phyloP scores from a whole-genome alignment of 768 basidiomycete species.

The Suillus subaureus region DNA sequence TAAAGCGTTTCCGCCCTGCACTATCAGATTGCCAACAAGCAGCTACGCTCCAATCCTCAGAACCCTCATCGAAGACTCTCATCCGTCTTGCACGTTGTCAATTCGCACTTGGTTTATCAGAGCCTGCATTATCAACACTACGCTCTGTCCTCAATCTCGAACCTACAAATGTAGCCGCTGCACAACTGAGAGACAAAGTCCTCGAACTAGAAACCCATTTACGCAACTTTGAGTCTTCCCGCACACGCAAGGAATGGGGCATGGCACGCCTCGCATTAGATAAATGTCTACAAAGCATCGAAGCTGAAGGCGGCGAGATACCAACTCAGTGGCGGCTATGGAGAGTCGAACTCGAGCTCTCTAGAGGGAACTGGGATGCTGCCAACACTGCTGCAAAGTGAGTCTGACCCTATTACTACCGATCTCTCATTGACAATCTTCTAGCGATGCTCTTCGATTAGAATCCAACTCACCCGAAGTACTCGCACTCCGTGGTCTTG shows the following conservation, averaged over 20 bases:
- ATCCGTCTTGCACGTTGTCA: slow-evolving; percentile 85
- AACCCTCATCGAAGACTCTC: slow-evolving; percentile 75
- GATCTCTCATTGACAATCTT: background rate
- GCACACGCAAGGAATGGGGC: slow-evolving; percentile 67
- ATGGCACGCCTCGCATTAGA: slow-evolving; percentile 81
- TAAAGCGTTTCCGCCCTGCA: slow-evolving; percentile 76
- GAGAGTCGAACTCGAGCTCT: slow-evolving; percentile 78
- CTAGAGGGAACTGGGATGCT: slow-evolving; percentile 70
- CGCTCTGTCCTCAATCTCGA: slow-evolving; percentile 64
- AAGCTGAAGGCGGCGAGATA: slow-evolving; percentile 73
- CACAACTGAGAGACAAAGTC: slow-evolving; percentile 64
- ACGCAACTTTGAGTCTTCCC: slow-evolving; percentile 60
- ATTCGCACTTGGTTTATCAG: slow-evolving; percentile 71
- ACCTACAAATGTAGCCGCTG: slow-evolving; percentile 57
- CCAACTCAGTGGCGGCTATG: slow-evolving; percentile 82
- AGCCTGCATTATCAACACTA: slow-evolving; percentile 67
- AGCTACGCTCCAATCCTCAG: slow-evolving; percentile 58
- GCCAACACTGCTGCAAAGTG: slow-evolving; percentile 77
- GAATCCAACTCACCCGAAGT: slow-evolving; percentile 79
- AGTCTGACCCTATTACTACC: slow-evolving; percentile 26
- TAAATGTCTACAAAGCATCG: slow-evolving; percentile 70
- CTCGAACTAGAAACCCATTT: slow-evolving; percentile 66
- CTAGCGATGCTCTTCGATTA: slow-evolving; percentile 73
- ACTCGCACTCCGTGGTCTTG: slow-evolving; percentile 74
- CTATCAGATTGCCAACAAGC: slow-evolving; percentile 82